Evolutionary conservation across 139 green algal genomes (phyloP).

Genomic region (Ulvella scutata): DNA sequence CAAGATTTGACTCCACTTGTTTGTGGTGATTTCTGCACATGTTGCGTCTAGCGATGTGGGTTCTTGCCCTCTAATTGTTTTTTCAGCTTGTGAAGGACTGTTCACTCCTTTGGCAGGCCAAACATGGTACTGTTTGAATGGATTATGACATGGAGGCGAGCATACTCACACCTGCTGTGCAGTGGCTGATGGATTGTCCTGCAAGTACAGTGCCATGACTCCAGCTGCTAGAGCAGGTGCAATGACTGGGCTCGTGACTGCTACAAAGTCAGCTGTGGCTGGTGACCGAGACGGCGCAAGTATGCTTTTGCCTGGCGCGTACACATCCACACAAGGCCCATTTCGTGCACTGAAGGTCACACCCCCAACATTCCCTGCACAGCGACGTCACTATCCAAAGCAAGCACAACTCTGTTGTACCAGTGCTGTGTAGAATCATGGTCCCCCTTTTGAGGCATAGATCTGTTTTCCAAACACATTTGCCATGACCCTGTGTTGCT

Average conservation of each 20-base stretch:
- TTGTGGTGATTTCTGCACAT: too few species aligned
- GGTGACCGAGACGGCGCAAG: neutral
- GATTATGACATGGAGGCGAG: too few species aligned
- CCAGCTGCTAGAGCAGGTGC: neutral
- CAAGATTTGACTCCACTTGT: too few species aligned
- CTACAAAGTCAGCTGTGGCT: neutral
- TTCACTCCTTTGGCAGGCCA: too few species aligned
- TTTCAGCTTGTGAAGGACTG: too few species aligned
- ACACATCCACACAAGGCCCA: neutral
- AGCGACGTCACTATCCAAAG: neutral
- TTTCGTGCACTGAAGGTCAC: neutral
- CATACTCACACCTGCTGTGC: too few species aligned
- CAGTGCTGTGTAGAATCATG: neutral
- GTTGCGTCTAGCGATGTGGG: too few species aligned
- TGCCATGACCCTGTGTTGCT: neutral
- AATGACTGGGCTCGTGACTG: neutral
- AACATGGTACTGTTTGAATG: too few species aligned
- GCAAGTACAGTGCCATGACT: neutral
- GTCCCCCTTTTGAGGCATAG: neutral
- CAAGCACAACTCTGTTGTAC: neutral
- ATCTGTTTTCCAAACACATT: too few species aligned
- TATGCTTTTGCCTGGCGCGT: neutral
- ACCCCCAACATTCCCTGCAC: neutral
- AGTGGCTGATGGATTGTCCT: too few species aligned
- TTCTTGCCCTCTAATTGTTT: too few species aligned